Base-by-base conservation (phyloP, 352 stramenopile species). In the Phytophthora idaei region DNA sequence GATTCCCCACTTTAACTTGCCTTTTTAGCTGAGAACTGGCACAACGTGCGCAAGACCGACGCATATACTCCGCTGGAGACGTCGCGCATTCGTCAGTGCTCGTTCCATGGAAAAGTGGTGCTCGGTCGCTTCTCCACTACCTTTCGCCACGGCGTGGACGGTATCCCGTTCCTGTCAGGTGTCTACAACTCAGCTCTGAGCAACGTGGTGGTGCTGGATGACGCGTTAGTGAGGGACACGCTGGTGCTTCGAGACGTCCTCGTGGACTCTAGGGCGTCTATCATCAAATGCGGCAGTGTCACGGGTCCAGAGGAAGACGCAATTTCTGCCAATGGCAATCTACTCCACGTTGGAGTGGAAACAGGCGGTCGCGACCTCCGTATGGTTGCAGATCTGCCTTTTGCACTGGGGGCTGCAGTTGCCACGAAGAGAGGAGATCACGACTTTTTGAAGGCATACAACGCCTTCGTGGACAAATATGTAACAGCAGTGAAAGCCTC, bases 271-370 rank as follows among this genome's bases (percentile, higher is more conserved):
- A 61, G 67, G 10, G 85, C 86, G 12, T 77, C 69, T 29, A 58
- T 97, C 9, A 69, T 96, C 11, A 57, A 76, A 46, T 97, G 90
- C 47, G 86, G 86, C 32, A 83, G 71, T 21, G 79, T 97, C 55
- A 74, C 58, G 3, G 78, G 64, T 47, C 58, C 71, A 53, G 59
- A 63, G 5, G 27, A 52, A 5, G 45, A 12, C 4, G 36, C 45
- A 11, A 34, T 61, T 3, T 90, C 78, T 52, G 78, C 76, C 34
- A 97, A 92, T 58, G 87, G 87, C 6, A 59, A 56, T 12, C 64
- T 75, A 57, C 69, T 95, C 12, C 85, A 92, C 36, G 83, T 97
- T 12, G 90, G 89, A 48, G 85, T 95, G 29, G 90, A 96, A 49
- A 93, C 75, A 14, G 90, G 90, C 11, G 90, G 90, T 0, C 80